phyloP scores from a whole-genome alignment of 257 asterid species.

The Forsythia suspensa region DNA sequence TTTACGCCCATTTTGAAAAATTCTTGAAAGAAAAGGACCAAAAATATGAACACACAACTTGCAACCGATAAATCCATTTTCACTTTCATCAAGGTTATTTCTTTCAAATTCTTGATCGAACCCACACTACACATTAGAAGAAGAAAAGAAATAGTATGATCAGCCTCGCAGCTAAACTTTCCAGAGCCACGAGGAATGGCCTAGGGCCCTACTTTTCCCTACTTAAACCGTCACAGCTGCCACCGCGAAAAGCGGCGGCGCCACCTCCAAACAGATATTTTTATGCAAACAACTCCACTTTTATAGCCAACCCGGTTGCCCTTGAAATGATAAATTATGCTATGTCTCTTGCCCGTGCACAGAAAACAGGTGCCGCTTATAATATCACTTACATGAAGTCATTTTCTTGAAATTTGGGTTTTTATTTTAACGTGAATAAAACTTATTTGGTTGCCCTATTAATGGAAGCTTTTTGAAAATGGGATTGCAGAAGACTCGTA shows the following conservation, averaged over 20 bases:
- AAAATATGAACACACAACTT: too few relatives aligned
- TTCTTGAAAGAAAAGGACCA: neutral
- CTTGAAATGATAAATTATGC: conserved; percentile 83
- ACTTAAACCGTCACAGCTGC: conserved; percentile 31
- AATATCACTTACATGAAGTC: neutral
- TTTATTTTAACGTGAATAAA: neutral
- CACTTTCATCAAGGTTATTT: neutral
- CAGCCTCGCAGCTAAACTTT: conserved; percentile 42
- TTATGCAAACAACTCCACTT: conserved; percentile 27
- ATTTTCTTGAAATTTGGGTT: neutral
- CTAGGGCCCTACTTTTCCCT: conserved; percentile 30
- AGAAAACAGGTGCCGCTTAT: conserved; percentile 55
- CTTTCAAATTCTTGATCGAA: conserved; percentile 15
- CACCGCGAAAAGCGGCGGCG: conserved; percentile 22
- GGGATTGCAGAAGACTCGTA: conserved; percentile 68
- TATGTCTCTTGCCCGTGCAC: conserved; percentile 64
- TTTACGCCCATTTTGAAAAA: too few relatives aligned
- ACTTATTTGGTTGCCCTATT: neutral
- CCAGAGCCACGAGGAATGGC: conserved; percentile 36
- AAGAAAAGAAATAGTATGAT: conserved; percentile 31
- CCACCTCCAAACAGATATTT: conserved; percentile 38
- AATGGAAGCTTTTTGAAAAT: conserved; percentile 5
- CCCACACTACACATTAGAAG: neutral
- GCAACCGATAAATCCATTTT: neutral
- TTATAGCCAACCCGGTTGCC: conserved; percentile 58